Conservation (phyloP, 2,329 filamentous ascomycete species). For the Truncatella angustata region DNA sequence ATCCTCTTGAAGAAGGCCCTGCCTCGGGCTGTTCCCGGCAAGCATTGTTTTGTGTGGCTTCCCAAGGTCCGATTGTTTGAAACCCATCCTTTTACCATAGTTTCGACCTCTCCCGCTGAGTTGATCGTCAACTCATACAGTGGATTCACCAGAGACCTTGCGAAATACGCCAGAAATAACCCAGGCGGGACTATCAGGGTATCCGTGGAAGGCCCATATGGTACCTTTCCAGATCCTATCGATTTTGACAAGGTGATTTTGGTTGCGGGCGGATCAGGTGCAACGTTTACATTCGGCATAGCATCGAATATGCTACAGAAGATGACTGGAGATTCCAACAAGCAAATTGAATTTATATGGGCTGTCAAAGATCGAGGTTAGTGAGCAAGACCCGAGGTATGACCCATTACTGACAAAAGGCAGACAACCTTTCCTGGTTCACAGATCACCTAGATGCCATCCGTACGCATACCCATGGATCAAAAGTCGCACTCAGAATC, state of each 20-base stretch:
- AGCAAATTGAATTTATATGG: constrained; percentile 48
- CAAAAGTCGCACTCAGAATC: constrained; percentile 35
- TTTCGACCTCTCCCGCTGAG: constrained; percentile 49
- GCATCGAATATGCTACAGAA: constrained; percentile 44
- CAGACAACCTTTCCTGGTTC: constrained; percentile 37
- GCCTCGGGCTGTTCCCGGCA: constrained; percentile 46
- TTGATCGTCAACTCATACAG: constrained; percentile 58
- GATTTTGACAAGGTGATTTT: constrained; percentile 56
- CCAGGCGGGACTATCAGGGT: constrained; percentile 48
- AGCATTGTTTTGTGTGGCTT: constrained; percentile 65
- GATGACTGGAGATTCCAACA: constrained; percentile 33
- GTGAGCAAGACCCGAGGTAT: constrained; percentile 12
- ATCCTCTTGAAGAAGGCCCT: constrained; percentile 47
- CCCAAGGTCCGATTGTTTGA: constrained; percentile 55
- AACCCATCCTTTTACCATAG: constrained; percentile 65
- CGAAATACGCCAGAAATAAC: constrained; percentile 47
- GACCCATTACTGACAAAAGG: constrained; percentile 12
- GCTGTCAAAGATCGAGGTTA: constrained; percentile 44
- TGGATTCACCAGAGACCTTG: constrained; percentile 57
- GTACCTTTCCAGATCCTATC: constrained; percentile 50
- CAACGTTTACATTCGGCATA: constrained; percentile 55
- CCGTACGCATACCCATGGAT: constrained; percentile 35
- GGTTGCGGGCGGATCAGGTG: constrained; percentile 60
- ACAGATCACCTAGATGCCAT: constrained; percentile 37
- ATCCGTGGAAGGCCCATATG: constrained; percentile 60